These are phyloP conservation scores for Crithidia mellificae DNA, from an alignment of 208 protist genomes.

Conservation along the genomic window DNA sequence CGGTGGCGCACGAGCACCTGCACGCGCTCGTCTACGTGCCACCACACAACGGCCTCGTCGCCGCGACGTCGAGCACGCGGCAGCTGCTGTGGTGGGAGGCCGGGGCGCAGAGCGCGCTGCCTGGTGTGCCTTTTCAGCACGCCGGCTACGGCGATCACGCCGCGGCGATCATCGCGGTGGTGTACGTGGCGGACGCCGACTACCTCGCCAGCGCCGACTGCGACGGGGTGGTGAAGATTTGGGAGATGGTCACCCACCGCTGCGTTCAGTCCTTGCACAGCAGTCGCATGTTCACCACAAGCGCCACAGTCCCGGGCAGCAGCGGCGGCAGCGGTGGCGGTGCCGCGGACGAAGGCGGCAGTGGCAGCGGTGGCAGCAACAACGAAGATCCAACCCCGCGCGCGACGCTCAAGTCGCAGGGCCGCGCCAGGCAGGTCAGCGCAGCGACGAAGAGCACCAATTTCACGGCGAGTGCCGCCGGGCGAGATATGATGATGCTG, in stretches of 20 bases:
- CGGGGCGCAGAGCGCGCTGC: conserved; percentile 35
- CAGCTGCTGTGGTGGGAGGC: conserved; percentile 66
- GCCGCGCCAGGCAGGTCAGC: background rate
- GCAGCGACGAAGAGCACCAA: background rate
- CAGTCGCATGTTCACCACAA: conserved; percentile 8
- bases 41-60: conserved; percentile 24
- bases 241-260: conserved; percentile 72
- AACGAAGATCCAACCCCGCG: conserved; percentile 3
- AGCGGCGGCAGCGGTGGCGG: background rate
- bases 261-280: conserved; percentile 75
- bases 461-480: conserved; percentile 7
- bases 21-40: conserved; percentile 28
- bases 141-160: conserved; percentile 38
- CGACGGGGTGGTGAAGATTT: conserved; percentile 74
- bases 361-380: background rate
- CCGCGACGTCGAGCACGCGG: conserved; percentile 32
- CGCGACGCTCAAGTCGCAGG: conserved; percentile 8
- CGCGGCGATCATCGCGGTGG: conserved; percentile 52
- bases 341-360: background rate
- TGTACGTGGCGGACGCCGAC: conserved; percentile 50
- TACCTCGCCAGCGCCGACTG: conserved; percentile 76
- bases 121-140: conserved; percentile 38
- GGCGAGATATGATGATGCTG: conserved; percentile 25
- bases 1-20: conserved; percentile 20
- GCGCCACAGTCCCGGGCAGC: no score